phyloP scores from a whole-genome alignment of 2,329 filamentous ascomycete genomes.

The Penicillium hesseltinei region DNA sequence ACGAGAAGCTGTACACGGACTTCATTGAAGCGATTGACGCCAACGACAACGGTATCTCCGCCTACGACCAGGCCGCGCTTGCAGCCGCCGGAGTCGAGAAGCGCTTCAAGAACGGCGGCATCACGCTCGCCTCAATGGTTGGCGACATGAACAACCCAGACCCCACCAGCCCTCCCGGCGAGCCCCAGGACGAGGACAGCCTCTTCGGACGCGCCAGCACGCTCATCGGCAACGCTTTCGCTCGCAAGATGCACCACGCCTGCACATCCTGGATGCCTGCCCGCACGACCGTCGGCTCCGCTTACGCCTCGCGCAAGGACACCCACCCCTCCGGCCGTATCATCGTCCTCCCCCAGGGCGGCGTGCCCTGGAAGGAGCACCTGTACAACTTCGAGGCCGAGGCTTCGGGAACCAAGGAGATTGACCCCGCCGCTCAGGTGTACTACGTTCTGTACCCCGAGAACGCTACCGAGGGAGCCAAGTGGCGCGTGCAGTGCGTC shows the following conservation, averaged over 20 bases:
- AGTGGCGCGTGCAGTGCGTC: slow-evolving; percentile 95
- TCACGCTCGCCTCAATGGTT: slow-evolving; percentile 82
- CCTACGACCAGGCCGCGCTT: slow-evolving; percentile 71
- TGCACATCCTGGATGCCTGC: slow-evolving; percentile 81
- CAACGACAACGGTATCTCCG: slow-evolving; percentile 91
- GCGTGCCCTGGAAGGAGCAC: slow-evolving; percentile 91
- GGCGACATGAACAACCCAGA: slow-evolving; percentile 71
- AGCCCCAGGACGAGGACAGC: slow-evolving; percentile 74
- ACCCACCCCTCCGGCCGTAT: slow-evolving; percentile 74
- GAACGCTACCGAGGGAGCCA: slow-evolving; percentile 68
- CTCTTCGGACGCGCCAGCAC: slow-evolving; percentile 74
- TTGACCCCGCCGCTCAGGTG: slow-evolving; percentile 55
- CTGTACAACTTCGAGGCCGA: slow-evolving; percentile 80
- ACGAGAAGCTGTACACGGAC: slow-evolving; percentile 84
- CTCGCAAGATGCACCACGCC: slow-evolving; percentile 74
- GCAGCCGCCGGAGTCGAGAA: slow-evolving; percentile 71
- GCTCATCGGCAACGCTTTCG: slow-evolving; percentile 88
- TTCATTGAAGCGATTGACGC: slow-evolving; percentile 96
- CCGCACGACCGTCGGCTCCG: slow-evolving; percentile 70
- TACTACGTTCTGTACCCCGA: slow-evolving; percentile 92
- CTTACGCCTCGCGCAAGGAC: slow-evolving; percentile 66
- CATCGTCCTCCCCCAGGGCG: slow-evolving; percentile 75
- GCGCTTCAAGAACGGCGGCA: slow-evolving; percentile 77
- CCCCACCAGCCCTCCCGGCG: slow-evolving; percentile 47
- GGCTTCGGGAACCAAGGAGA: slow-evolving; percentile 34